A percentile compares a stretch with the other conserved stretches of the same genome.
These are phyloP conservation scores for Leptographium procerum DNA, from an alignment of 2,329 filamentous ascomycete species.

Conservation along the genomic window DNA sequence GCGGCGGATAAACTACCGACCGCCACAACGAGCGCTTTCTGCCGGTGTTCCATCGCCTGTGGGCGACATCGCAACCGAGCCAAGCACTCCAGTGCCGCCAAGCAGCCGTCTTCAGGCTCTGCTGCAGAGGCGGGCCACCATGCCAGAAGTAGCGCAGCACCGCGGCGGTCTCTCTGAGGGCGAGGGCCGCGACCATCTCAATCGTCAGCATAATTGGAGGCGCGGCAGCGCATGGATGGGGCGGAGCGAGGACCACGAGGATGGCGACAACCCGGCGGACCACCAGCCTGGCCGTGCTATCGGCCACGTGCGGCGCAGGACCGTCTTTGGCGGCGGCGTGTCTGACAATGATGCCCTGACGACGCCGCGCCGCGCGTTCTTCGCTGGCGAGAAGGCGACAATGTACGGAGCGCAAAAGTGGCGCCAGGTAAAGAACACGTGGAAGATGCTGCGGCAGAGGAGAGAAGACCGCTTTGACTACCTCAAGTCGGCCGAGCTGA, in stretches of 20 bases:
- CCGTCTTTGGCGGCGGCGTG: constrained; percentile 49
- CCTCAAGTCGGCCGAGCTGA: constrained; percentile 88
- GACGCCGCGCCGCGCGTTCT: constrained; percentile 43
- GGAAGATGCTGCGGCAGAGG: constrained; percentile 68
- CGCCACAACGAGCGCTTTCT: constrained; percentile 44
- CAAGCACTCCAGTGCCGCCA: constrained; percentile 28
- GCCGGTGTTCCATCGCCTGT: constrained; percentile 19
- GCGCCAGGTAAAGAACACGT: constrained; percentile 82
- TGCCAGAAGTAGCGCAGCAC: constrained; percentile 47
- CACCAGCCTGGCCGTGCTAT: constrained; percentile 44
- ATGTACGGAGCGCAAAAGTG: constrained; percentile 75
- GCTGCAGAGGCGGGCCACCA: constrained; percentile 52
- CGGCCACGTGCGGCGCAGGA: constrained; percentile 55
- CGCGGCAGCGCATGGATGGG: constrained; percentile 48
- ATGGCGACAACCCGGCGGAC: constrained; percentile 31
- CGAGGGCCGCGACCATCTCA: constrained; percentile 55
- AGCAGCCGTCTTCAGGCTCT: constrained; percentile 40
- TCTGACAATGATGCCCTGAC: constrained; percentile 50
- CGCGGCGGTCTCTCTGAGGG: constrained; percentile 63
- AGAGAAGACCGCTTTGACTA: constrained; percentile 87
- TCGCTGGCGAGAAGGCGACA: constrained; percentile 55
- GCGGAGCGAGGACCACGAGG: constrained; percentile 38
- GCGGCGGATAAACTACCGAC: constrained; percentile 41
- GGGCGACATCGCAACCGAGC: constrained; percentile 22
- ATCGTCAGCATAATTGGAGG: constrained; percentile 42